These are phyloP conservation scores for Ochromonas danica DNA, from an alignment of 108 stramenopile species.

Conservation along the genomic window DNA sequence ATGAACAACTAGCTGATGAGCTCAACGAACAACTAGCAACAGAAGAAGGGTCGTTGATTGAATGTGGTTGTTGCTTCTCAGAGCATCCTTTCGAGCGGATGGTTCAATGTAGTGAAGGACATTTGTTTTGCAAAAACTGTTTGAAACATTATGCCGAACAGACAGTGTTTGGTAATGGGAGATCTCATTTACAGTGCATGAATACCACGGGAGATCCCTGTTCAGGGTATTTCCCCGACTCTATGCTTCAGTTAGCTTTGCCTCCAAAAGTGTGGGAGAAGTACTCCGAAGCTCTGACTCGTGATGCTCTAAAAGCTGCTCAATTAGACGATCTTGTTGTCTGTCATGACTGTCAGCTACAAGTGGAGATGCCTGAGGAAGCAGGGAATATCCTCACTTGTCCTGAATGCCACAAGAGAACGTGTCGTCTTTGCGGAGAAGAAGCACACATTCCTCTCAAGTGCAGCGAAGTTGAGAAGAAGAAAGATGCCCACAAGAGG, in stretches of 20 bases:
- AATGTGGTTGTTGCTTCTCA: constrained; percentile 27
- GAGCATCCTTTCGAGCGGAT: not conserved
- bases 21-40: not conserved
- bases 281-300: constrained; percentile 62
- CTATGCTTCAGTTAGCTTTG: constrained; percentile 63
- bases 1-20: not conserved
- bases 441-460: constrained; percentile 67
- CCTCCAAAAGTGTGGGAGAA: constrained; percentile 65
- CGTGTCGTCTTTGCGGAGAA: constrained; percentile 74
- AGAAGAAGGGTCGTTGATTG: not conserved
- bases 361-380: constrained; percentile 56
- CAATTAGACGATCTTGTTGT: constrained; percentile 36
- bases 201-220: not conserved
- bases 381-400: constrained; percentile 60
- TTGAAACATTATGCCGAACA: not conserved
- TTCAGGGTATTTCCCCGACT: constrained; percentile 58
- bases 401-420: constrained; percentile 70
- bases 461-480: constrained; percentile 70
- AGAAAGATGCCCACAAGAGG: constrained; percentile 65
- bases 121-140: constrained; percentile 22
- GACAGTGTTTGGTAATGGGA: not conserved
- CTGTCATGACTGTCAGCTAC: constrained; percentile 75
- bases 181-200: not conserved
- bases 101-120: constrained; percentile 25
- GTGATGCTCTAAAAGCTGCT: constrained; percentile 8